Evolutionary conservation across 2,329 filamentous ascomycete species (phyloP).

Genomic region (Mycosphaerelloides madeirae): DNA sequence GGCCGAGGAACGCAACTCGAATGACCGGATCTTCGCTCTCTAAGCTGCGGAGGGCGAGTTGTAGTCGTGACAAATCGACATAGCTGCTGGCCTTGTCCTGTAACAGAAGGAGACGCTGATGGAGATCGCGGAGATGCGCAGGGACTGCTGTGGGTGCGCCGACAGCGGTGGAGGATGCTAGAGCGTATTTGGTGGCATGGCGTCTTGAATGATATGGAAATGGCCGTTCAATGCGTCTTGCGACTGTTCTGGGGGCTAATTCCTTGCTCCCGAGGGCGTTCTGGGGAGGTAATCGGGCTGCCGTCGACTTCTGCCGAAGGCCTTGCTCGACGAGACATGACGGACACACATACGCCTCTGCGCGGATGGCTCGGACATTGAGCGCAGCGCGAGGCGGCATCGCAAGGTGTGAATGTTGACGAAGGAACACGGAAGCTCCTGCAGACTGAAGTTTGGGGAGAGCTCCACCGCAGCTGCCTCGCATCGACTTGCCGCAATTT

Average conservation of each 20-base stretch:
- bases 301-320: neutral
- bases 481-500: too few species aligned
- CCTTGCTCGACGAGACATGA: conserved; percentile 16
- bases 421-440: too few species aligned
- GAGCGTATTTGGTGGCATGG: conserved; percentile 32
- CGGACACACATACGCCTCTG: conserved; percentile 20
- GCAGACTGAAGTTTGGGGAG: too few species aligned
- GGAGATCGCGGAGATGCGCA: conserved; percentile 51
- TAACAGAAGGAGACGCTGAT: conserved; percentile 56
- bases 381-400: conserved; percentile 17
- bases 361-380: conserved; percentile 1
- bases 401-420: conserved; percentile 1
- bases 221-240: neutral
- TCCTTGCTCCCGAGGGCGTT: neutral
- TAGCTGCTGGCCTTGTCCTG: conserved; percentile 57
- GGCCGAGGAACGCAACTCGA: conserved; percentile 50
- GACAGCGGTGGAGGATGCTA: conserved; percentile 51
- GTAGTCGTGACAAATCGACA: conserved; percentile 64
- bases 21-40: conserved; percentile 51
- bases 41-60: conserved; percentile 64
- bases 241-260: neutral
- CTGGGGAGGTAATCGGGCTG: neutral
- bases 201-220: too few species aligned
- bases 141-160: conserved; percentile 52
- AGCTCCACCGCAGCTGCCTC: too few species aligned